Evolutionary conservation across 2,329 filamentous ascomycete genomes (phyloP), one percentile per base, ranked within the genome.

Genomic region (Fusarium sp.): DNA sequence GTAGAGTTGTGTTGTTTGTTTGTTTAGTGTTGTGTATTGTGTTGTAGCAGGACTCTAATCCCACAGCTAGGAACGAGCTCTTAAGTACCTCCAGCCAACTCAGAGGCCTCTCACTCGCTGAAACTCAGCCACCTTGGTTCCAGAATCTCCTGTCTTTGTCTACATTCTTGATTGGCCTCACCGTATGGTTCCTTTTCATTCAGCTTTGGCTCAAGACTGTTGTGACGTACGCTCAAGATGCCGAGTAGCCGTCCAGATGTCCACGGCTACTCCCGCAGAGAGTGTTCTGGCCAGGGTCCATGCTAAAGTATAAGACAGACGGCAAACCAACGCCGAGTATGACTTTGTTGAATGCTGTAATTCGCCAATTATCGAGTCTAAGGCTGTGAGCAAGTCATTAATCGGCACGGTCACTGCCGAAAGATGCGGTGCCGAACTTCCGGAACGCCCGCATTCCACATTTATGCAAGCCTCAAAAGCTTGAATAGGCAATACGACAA

Each of bases 351-450:
- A 65, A 56, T 40, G 52, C 35, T 52, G 45, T 37, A 17, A 66
- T 69, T 73, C 62, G 71, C 52, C 37, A 27, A 39, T 42, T 21
- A 18, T 20, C 10, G 40, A 25, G 35, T 25, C 36, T 25, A 41
- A 41, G 20, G 37, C 52, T 39, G 29, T 36, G 31, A 49, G 66
- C 66, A 59, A 70, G 71, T 68, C 66, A 65, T 62, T 31, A 20
- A 54, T 71, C 71, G 70, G 71, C 71, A 73, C 62, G 40, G 41
- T 52, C 40, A 52, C 56, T 64, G 65, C 63, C 64, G 69, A 69
- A 52, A 45, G 36, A 58, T 55, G 59, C 58, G 54, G 69, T 74
- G 72, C 72, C 72, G 72, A 74, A 73, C 70, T 65, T 72, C 72
- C 72, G 72, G 60, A 52, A 46, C 57, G 60, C 59, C 72, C 67